Base-by-base conservation (phyloP, 306 rosid species). In the barrel medic (Medicago truncatula) region DNA sequence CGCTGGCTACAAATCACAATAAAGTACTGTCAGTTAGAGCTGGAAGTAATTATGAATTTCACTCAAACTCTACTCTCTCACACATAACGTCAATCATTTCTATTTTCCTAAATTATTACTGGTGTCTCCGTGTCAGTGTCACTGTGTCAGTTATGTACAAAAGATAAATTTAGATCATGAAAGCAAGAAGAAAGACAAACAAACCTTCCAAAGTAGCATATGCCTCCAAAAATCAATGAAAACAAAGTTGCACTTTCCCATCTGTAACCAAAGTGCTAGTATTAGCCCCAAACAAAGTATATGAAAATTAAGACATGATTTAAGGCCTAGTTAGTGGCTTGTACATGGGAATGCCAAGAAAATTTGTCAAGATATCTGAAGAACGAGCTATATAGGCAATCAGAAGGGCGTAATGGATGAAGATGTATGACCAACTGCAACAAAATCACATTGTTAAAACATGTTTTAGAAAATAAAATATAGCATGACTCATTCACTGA, bases 391-490 rank as follows among this genome's bases (percentile, higher is more conserved):
- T 70, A 53, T 89, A 92, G 68, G 96, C 96, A 76, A 92, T 83
- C 69, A 89, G 96, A 81, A 92, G 91, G 1, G 93, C 87, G 25
- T 89, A 92, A 80, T 92, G 97, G 77, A 92, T 89, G 74, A 89
- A 86, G 68, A 92, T 87, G 88, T 89, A 92, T 18, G 93, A 83
- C 97, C 96, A 92, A 81, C 96, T 92, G 93, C 97, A 90, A 82
- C 77, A 79, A 59, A 76, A 72, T 77, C 49, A 67, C 47, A n/a
- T 53, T 11, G 36, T 84, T 31, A 60, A 25, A 25, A 13, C 13
- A 60, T 60, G 8, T 28, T 60, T 8, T 1, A 14, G 6, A 49
- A 14, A 13, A 50, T 50, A 34, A 4, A 34, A 34, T 34, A 5
- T 7, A 34, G 38, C 0, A 6, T 34, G 38, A 5, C 38, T 34